These are phyloP conservation scores for Pythium brassicae DNA, from an alignment of 352 stramenopile genomes.

Conservation along the genomic window DNA sequence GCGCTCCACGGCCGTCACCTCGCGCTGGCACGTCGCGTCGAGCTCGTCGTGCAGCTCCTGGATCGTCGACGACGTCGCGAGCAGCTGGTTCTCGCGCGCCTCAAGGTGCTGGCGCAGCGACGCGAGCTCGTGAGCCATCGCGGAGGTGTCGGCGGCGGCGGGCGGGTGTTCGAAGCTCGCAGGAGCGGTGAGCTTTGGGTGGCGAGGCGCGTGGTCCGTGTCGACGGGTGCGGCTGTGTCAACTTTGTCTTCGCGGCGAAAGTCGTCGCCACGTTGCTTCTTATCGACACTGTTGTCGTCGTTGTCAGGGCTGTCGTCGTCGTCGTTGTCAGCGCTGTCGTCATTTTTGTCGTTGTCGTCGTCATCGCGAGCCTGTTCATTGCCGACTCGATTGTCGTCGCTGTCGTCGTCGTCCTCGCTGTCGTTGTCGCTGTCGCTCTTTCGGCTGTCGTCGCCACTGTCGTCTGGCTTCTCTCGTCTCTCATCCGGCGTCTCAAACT, in stretches of 20 bases:
- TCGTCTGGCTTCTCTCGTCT: too few species aligned
- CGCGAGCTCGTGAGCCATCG: conserved; percentile 10
- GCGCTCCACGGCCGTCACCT: conserved; percentile 57
- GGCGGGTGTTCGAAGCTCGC: background rate
- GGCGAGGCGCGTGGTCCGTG: background rate
- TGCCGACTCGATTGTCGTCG: too few species aligned
- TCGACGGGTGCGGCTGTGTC: conserved; percentile 2
- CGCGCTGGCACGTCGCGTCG: conserved; percentile 63
- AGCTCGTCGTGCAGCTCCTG: conserved; percentile 73
- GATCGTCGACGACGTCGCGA: conserved; percentile 60
- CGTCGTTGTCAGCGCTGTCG: too few species aligned
- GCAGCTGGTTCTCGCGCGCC: conserved; percentile 57
- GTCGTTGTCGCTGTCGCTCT: too few species aligned
- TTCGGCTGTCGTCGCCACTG: too few species aligned
- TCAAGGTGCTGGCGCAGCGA: conserved; percentile 35
- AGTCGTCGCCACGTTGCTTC: too few species aligned
- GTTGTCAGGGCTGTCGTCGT: too few species aligned
- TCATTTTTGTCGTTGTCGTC: too few species aligned
- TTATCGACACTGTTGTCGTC: too few species aligned
- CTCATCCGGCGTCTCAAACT: too few species aligned
- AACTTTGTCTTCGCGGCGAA: background rate
- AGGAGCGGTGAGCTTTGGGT: background rate
- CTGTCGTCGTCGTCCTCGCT: too few species aligned
- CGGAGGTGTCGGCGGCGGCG: background rate
- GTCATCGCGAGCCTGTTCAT: too few species aligned